Base-by-base conservation (phyloP, 441 rosid species). In the Gossypium davidsonii region DNA sequence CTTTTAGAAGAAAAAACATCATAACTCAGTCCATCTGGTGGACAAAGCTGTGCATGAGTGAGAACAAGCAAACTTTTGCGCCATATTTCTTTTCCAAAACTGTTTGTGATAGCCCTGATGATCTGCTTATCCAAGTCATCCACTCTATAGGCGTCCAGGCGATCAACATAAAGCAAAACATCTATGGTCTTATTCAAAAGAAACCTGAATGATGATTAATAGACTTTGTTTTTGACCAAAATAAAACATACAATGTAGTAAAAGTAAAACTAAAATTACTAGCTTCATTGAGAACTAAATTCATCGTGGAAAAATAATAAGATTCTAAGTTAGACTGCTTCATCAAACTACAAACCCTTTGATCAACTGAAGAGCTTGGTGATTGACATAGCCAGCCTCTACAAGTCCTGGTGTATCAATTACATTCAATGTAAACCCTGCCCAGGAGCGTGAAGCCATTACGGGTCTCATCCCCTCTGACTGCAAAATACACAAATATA, bases 341-440 rank as follows among this genome's bases (percentile, higher is more conserved):
- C 3, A 60, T 67, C 23, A 74, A 6, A 79, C 60, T 59, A 78
- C 84, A 1, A 34, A 94, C 99, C 95, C 86, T 83, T 94, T 94
- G 76, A 91, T 91, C 80, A 90, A 79, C 74, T 91, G 91, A 66
- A 95, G 89, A 48, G 96, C 90, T 85, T 91, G 98, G 79, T 91
- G 83, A 88, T 83, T 95, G 73, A 92, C 93, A 76, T 90, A 94
- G 69, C 99, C 99, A 77, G 93, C 98, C 83, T 94, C 99, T 70
- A 92, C 93, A 64, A 94, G 94, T 1, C 98, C 99, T 0, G 98
- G 99, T 6, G 96, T 91, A 77, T 94, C 97, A 51, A 94, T 85
- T 28, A 94, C 82, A 86, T 90, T 89, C 23, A 94, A 79, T 4
- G 91, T 90, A 75, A 91, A 90, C n/a, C 98, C 99, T 71, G 91